A percentile compares a stretch with the other conserved stretches of the same genome.
phyloP scores from a whole-genome alignment of 1,139 yeast species.

The Zygoascus hellenicus region DNA sequence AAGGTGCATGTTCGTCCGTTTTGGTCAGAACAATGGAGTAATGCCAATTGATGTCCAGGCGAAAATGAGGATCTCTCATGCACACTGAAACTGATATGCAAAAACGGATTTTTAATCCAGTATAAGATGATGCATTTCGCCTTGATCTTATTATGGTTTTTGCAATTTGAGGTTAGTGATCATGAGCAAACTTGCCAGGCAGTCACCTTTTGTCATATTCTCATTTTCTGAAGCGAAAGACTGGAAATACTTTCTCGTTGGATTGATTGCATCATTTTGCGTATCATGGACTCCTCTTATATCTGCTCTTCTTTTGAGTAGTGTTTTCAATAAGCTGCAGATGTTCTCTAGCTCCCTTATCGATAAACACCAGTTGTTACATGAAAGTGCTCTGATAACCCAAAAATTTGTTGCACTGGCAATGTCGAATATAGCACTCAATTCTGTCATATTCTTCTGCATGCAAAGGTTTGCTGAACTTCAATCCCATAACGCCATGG shows the following conservation, averaged over 20 bases:
- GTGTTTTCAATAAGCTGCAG: neutral
- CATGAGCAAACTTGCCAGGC: neutral
- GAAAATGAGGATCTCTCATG: neutral
- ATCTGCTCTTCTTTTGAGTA: conserved; percentile 3
- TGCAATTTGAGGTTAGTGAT: neutral
- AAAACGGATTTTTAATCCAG: neutral
- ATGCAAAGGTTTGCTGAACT: conserved; percentile 53
- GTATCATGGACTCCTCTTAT: conserved; percentile 2
- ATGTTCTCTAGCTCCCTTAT: neutral
- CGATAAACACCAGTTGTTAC: neutral
- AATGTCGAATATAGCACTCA: conserved; percentile 29
- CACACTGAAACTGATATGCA: neutral
- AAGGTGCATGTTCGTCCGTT: neutral
- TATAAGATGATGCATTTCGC: neutral
- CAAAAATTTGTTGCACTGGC: neutral
- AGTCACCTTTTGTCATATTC: neutral
- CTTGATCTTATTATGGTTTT: neutral
- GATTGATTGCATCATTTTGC: neutral
- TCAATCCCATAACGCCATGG: conserved; percentile 57
- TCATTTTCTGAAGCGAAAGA: conserved; percentile 6
- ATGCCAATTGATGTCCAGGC: neutral
- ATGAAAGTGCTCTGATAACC: neutral
- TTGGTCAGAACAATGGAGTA: neutral
- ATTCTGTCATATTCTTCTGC: conserved; percentile 38
- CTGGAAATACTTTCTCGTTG: conserved; percentile 3